These are phyloP conservation scores for Centaurea solstitialis DNA, from an alignment of 129 eudicot genomes.

Conservation along the genomic window DNA sequence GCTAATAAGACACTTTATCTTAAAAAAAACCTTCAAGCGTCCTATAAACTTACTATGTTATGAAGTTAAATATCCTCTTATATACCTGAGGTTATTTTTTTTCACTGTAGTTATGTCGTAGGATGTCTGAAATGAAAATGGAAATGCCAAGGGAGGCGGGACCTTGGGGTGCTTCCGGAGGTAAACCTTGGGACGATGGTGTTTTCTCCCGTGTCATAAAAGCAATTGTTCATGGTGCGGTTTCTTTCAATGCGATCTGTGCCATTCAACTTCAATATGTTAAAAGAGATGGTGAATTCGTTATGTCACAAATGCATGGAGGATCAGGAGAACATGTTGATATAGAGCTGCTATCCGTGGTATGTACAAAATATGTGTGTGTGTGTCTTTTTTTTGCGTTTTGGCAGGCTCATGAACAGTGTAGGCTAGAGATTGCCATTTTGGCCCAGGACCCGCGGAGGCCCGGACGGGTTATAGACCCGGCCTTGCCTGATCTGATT, in stretches of 20 bases:
- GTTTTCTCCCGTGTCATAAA: conserved; percentile 20
- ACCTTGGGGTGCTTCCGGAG: conserved; percentile 35
- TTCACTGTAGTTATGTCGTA: not conserved
- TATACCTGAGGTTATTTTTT: not conserved
- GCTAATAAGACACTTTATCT: no score
- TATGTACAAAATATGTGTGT: not conserved
- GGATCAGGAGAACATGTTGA: conserved; percentile 9
- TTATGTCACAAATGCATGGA: conserved; percentile 31
- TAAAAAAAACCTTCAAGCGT: no score
- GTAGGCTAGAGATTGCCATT: no score
- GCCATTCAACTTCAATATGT: conserved; percentile 21
- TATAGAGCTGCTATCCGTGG: not conserved
- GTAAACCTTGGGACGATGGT: conserved; percentile 39
- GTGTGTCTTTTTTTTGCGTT: not conserved
- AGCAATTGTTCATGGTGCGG: conserved; percentile 4
- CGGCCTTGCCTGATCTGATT: no score
- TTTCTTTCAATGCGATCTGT: not conserved
- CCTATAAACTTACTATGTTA: no score
- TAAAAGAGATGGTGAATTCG: conserved; percentile 12
- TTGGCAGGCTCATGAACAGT: not conserved
- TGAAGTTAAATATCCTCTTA: not conserved
- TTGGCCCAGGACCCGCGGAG: no score
- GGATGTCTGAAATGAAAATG: no score
- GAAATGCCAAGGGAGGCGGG: conserved; percentile 8
- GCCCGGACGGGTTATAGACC: no score